Percentiles rank a stretch among this genome's conserved stretches.
These are phyloP conservation scores for Metschnikowia gelsemii DNA, from an alignment of 805 yeast genomes.

Conservation along the genomic window DNA sequence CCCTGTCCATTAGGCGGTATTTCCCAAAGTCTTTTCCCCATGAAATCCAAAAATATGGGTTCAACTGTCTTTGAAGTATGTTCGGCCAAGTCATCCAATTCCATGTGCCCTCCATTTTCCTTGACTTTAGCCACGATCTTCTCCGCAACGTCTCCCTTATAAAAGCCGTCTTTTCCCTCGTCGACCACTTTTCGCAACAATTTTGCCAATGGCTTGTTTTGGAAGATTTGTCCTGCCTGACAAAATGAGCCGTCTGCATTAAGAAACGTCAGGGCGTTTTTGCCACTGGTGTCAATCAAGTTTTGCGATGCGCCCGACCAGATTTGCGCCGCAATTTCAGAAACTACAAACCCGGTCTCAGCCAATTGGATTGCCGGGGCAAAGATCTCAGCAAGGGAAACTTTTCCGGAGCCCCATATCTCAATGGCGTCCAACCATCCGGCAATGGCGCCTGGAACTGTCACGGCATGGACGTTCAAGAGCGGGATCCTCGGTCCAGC, in stretches of 20 bases:
- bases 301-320: conserved; percentile 47
- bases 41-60: conserved; percentile 55
- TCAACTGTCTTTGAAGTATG: conserved; percentile 65
- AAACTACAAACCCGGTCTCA: conserved; percentile 63
- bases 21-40: conserved; percentile 64
- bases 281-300: conserved; percentile 38
- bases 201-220: conserved; percentile 52
- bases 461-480: conserved; percentile 57
- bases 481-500: conserved; percentile 44
- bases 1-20: conserved; percentile 88
- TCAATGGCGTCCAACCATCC: conserved; percentile 74
- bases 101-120: conserved; percentile 55
- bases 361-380: conserved; percentile 70
- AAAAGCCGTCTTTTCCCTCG: conserved; percentile 64
- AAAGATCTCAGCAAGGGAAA: conserved; percentile 55
- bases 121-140: conserved; percentile 56
- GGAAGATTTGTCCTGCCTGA: conserved; percentile 38
- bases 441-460: conserved; percentile 78
- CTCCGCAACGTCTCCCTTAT: conserved; percentile 68
- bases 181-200: conserved; percentile 52
- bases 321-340: conserved; percentile 52
- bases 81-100: conserved; percentile 51
- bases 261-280: conserved; percentile 21
- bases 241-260: conserved; percentile 22
- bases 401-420: conserved; percentile 71